Percentiles rank a stretch among this genome's conserved stretches.
These are phyloP conservation scores for Stephania yunnanensis DNA, from an alignment of 164 flowering plant species.

Conservation along the genomic window DNA sequence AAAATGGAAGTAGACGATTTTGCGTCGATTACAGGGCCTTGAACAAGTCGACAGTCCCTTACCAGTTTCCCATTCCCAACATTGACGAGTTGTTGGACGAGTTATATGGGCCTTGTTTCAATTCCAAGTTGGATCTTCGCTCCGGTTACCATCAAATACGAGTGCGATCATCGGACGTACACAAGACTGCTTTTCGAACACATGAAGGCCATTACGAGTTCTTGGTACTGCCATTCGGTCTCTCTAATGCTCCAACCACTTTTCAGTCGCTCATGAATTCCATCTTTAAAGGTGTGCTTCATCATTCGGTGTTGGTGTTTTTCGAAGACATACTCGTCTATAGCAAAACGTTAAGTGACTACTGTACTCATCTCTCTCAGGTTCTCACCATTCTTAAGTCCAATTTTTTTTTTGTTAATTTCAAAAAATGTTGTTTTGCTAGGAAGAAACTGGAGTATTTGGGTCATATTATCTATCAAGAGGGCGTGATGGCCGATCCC, in stretches of 20 bases:
- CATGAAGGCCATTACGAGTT: background rate
- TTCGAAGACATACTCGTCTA: background rate
- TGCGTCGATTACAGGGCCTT: no score
- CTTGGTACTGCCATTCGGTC: background rate
- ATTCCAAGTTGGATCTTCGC: background rate
- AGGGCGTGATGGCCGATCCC: no score
- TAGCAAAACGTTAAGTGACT: background rate
- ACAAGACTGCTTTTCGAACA: background rate
- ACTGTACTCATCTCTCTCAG: background rate
- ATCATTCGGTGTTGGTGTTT: background rate
- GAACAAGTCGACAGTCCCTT: no score
- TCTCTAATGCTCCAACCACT: background rate
- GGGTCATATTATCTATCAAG: background rate
- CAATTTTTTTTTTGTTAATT: background rate
- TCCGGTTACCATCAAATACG: background rate
- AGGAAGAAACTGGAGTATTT: background rate
- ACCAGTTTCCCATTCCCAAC: background rate
- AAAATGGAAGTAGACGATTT: no score
- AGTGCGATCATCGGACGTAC: background rate
- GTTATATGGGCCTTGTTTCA: background rate
- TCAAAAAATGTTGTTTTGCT: background rate
- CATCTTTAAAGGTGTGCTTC: background rate
- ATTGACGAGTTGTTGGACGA: background rate
- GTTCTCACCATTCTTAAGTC: background rate
- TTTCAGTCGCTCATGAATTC: background rate